Percentiles rank a stretch among this genome's conserved stretches.
These are phyloP conservation scores for Neospermospora avenae DNA, from an alignment of 2,329 filamentous ascomycete genomes.

Conservation along the genomic window DNA sequence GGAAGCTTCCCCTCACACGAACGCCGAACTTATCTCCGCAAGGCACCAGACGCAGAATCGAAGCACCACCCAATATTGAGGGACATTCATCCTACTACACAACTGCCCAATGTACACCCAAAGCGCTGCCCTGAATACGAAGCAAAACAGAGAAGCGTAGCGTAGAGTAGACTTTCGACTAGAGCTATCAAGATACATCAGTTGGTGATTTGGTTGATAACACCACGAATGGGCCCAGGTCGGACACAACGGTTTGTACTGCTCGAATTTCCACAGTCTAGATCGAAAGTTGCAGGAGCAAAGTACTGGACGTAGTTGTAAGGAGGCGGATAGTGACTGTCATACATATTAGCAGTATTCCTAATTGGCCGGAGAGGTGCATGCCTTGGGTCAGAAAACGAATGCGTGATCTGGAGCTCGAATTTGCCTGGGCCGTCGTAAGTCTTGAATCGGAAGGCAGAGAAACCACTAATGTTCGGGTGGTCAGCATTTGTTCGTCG, in stretches of 20 bases:
- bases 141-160: not conserved
- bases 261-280: not conserved
- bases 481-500: not conserved
- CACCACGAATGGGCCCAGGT: not conserved
- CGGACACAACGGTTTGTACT: not conserved
- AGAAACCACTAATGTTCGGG: conserved; percentile 14
- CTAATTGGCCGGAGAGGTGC: not conserved
- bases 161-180: not conserved
- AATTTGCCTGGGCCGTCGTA: conserved; percentile 21
- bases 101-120: not conserved
- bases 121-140: not conserved
- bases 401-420: conserved; percentile 24
- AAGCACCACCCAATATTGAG: not conserved
- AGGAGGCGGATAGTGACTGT: conserved; percentile 25
- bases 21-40: not conserved
- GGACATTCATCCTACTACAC: not conserved
- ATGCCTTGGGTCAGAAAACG: conserved; percentile 25
- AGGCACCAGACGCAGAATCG: not conserved
- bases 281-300: conserved; percentile 2
- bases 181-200: not conserved
- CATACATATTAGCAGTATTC: not conserved
- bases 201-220: conserved; percentile 7
- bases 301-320: conserved; percentile 23
- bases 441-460: conserved; percentile 25
- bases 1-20: not conserved